These are phyloP conservation scores for Penicillium diatomitis DNA, from an alignment of 495 filamentous ascomycete species.

Conservation along the genomic window DNA sequence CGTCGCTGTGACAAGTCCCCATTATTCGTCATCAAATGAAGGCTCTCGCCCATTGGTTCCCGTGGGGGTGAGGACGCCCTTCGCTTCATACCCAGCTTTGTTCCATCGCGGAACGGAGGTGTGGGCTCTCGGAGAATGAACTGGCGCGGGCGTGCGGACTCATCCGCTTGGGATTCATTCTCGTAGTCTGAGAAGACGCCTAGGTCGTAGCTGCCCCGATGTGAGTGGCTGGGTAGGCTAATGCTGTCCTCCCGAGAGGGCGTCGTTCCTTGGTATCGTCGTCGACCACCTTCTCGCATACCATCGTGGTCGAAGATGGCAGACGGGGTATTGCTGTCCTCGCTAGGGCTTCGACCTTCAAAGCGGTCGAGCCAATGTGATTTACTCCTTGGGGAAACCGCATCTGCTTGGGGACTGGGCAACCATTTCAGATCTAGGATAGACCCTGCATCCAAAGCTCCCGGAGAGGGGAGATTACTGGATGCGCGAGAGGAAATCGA, in stretches of 20 bases:
- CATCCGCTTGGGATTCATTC: constrained; percentile 58
- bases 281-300: constrained; percentile 27
- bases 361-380: constrained; percentile 32
- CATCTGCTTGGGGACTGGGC: constrained; percentile 35
- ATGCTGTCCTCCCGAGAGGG: constrained; percentile 41
- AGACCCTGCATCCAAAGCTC: constrained; percentile 31
- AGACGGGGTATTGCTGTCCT: constrained; percentile 40
- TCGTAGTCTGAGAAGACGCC: constrained; percentile 54
- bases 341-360: constrained; percentile 42
- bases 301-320: constrained; percentile 35
- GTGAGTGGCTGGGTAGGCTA: constrained; percentile 38
- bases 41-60: constrained; percentile 58
- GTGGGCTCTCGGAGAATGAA: constrained; percentile 53
- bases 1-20: constrained; percentile 61
- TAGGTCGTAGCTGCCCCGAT: constrained; percentile 55
- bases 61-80: constrained; percentile 72
- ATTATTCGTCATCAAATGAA: constrained; percentile 47
- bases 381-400: constrained; percentile 38
- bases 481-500: constrained; percentile 31
- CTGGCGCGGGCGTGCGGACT: constrained; percentile 46
- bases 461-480: constrained; percentile 37
- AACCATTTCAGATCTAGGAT: constrained; percentile 34
- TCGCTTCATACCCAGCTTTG: constrained; percentile 60
- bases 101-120: constrained; percentile 30
- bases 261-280: constrained; percentile 31